These are phyloP conservation scores for Blastocystis sp. DNA, from an alignment of 352 stramenopile genomes.

Conservation along the genomic window DNA sequence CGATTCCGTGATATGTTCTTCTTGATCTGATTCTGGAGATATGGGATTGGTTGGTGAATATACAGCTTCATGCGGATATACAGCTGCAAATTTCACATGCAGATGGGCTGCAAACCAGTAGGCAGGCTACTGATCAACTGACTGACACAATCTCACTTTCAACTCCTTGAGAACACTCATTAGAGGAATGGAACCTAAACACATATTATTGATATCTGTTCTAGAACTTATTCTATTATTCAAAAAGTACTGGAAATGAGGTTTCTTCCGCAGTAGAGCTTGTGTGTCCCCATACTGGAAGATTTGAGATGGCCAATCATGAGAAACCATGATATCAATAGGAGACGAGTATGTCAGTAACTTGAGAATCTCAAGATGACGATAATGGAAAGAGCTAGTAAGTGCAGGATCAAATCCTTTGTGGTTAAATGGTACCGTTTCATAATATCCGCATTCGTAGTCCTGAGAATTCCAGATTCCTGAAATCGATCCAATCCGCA, in stretches of 20 bases:
- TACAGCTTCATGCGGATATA: slow-evolving; percentile 78
- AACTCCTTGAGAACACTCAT: slow-evolving; percentile 86
- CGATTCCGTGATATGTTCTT: neutral
- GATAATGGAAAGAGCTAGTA: slow-evolving; percentile 3
- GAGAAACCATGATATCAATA: slow-evolving; percentile 88
- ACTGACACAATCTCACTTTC: slow-evolving; percentile 68
- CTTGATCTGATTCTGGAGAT: neutral
- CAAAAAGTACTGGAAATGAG: slow-evolving; percentile 80
- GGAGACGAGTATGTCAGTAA: slow-evolving; percentile 10
- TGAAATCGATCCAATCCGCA: slow-evolving; percentile 92
- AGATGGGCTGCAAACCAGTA: slow-evolving; percentile 97
- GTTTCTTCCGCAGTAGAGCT: slow-evolving; percentile 85
- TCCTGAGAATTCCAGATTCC: slow-evolving; percentile 93
- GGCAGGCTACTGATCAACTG: slow-evolving; percentile 73
- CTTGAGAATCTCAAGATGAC: slow-evolving; percentile 41
- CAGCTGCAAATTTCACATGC: slow-evolving; percentile 94
- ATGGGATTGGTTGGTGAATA: neutral
- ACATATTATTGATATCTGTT: slow-evolving; percentile 86
- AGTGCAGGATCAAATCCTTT: neutral
- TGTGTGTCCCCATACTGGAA: slow-evolving; percentile 86
- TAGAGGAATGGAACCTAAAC: slow-evolving; percentile 86
- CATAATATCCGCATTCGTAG: slow-evolving; percentile 84
- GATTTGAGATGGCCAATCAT: slow-evolving; percentile 97
- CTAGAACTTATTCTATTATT: neutral
- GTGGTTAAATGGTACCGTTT: slow-evolving; percentile 75